phyloP scores from a whole-genome alignment of 2,329 filamentous ascomycete genomes.

The Colletotrichum cereale region DNA sequence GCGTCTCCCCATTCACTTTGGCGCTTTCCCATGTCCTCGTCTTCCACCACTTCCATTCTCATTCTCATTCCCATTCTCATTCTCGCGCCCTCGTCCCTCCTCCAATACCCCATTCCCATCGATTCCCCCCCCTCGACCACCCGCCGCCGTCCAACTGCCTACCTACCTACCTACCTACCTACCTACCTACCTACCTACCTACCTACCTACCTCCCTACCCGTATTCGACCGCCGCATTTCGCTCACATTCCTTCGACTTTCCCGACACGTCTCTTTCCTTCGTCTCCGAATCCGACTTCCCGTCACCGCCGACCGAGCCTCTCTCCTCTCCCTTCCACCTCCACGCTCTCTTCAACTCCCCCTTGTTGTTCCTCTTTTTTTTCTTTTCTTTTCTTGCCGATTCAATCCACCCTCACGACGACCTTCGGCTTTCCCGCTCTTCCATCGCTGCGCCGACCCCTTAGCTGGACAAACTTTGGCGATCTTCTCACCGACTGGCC shows the following conservation, averaged over 20 bases:
- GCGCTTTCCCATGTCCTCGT: slow-evolving; percentile 26
- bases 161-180: no score
- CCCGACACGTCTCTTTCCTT: not conserved
- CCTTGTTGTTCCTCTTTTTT: slow-evolving; percentile 15
- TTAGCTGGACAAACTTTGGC: not conserved
- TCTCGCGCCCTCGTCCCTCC: not conserved
- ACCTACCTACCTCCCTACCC: no score
- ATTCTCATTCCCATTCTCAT: slow-evolving; percentile 6
- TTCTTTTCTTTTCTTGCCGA: not conserved
- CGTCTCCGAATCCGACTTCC: slow-evolving; percentile 11
- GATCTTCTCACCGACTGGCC: no score
- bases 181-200: no score
- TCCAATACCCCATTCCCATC: slow-evolving; percentile 9
- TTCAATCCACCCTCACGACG: not conserved
- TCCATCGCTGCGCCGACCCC: slow-evolving; percentile 1
- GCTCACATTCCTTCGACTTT: slow-evolving; percentile 9
- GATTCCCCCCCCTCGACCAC: not conserved
- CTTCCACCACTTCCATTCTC: not conserved
- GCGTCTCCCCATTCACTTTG: slow-evolving; percentile 8
- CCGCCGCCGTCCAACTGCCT: not conserved
- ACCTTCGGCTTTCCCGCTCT: not conserved
- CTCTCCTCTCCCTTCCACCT: not conserved
- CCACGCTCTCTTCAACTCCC: not conserved
- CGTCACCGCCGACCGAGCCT: not conserved
- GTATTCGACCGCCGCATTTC: slow-evolving; percentile 13